Base-by-base conservation (phyloP, 2,329 filamentous ascomycete species). In the Phyllosticta paracitricarpa region DNA sequence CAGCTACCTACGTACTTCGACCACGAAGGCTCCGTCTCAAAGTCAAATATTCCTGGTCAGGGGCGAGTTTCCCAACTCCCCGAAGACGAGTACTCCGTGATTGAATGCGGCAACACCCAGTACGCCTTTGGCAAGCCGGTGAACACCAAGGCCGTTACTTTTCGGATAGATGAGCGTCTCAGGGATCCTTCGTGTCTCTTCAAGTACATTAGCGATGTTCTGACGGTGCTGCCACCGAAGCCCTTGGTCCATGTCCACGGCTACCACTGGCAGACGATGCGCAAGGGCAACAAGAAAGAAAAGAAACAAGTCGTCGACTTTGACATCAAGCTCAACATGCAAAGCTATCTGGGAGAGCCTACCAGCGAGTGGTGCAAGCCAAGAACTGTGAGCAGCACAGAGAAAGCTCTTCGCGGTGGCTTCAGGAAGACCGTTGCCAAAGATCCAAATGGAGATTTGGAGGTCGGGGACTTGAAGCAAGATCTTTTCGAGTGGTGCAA, bases 351-450 rank as follows among this genome's bases (percentile, higher is more conserved):
- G 10, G 58, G 54, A 35, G 52, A 62, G 26, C 62, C 33, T 30
- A 55, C 55, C 35, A 22, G 14, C 14, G 51, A 51, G n/a, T 62
- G 61, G 61, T 53, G 57, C 53, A 54, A 56, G 14, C 33, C n/a
- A 7, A 53, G 24, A 9, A 81, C 82, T 0, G 82, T 82, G 0
- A 77, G 82, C 56, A 83, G 86, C 67, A 75, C 78, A 58, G 82
- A 87, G 66, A 82, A 84, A 64, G 81, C 82, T 9, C 79, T 82
- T 60, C 85, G 88, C n/a, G 88, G 88, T 22, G 84, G 84, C 3
- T 77, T 85, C 57, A 76, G 84, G 17, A 77, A 79, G 61, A 79
- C 74, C 4, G 74, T 80, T 3, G 83, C 79, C 0, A 79, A 81
- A 2, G 77, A 75, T 3, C 69, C 68, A 28, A 74, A 71, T 58